Conservation (phyloP, 1,284 basidiomycete species). For the Xerocomus nothofagi region DNA sequence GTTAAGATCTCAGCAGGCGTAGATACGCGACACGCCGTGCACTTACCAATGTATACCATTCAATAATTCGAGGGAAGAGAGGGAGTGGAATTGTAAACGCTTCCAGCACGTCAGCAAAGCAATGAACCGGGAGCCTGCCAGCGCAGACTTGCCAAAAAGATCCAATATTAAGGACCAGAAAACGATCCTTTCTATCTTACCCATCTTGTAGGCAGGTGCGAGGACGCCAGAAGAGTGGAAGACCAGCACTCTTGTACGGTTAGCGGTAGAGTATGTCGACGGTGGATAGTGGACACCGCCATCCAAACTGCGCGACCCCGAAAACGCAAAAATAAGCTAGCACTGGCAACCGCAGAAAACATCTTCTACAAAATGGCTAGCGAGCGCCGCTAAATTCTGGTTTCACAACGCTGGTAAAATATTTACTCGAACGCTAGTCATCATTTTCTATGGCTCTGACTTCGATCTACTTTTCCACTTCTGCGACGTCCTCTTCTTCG, state of each 20-base stretch:
- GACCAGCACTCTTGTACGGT: not conserved
- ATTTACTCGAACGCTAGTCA: not conserved
- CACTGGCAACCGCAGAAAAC: too few species aligned
- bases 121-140: not conserved
- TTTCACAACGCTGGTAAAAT: not conserved
- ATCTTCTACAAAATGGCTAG: not conserved
- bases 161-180: constrained; percentile 83
- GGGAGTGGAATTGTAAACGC: constrained; percentile 95
- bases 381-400: not conserved
- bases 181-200: constrained; percentile 72
- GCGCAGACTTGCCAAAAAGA: constrained; percentile 60
- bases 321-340: too few species aligned
- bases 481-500: constrained; percentile 23
- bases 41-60: constrained; percentile 81
- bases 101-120: constrained; percentile 30
- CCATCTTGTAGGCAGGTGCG: constrained; percentile 43
- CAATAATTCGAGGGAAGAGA: constrained; percentile 84
- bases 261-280: not conserved
- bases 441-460: too few species aligned
- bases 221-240: not conserved
- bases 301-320: not conserved
- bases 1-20: not conserved
- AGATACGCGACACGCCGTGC: not conserved
- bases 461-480: constrained; percentile 15
- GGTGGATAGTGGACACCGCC: not conserved